A percentile compares a stretch with the other conserved stretches of the same genome.
phyloP scores from a whole-genome alignment of 768 basidiomycete species.

The Rhodotorula kratochvilovae region DNA sequence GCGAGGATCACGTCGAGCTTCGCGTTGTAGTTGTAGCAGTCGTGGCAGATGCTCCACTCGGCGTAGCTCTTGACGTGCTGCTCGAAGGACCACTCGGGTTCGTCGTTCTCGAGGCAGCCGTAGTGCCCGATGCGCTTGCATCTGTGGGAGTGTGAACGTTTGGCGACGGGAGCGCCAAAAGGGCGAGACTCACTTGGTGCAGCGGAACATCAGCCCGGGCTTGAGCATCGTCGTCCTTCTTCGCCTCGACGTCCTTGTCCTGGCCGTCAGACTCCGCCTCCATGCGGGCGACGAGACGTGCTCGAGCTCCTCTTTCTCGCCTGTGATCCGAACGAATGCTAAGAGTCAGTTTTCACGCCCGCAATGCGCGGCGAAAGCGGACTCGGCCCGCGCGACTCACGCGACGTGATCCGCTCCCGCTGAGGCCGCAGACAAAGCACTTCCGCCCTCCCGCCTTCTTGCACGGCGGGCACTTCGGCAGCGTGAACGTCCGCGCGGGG shows the following conservation, averaged over 20 bases:
- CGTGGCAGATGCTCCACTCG: conserved; percentile 22
- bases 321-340: too few species aligned
- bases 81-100: background rate
- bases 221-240: background rate
- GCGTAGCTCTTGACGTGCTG: conserved; percentile 15
- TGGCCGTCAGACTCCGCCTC: background rate
- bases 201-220: conserved; percentile 40
- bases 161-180: background rate
- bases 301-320: background rate
- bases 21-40: conserved; percentile 26
- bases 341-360: too few species aligned
- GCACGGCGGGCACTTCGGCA: conserved; percentile 38
- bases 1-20: conserved; percentile 41
- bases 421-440: conserved; percentile 35
- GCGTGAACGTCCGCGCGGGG: conserved; percentile 3
- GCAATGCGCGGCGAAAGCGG: background rate
- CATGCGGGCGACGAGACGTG: background rate
- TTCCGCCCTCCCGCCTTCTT: conserved; percentile 24
- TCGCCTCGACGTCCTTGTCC: too few species aligned
- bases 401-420: conserved; percentile 19
- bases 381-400: conserved; percentile 4
- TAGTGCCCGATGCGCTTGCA: conserved; percentile 42
- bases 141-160: conserved; percentile 12
- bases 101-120: conserved; percentile 36
- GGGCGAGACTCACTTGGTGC: conserved; percentile 24